Conservation (phyloP, 257 asterid genomes). For the Capsicum chinense region DNA sequence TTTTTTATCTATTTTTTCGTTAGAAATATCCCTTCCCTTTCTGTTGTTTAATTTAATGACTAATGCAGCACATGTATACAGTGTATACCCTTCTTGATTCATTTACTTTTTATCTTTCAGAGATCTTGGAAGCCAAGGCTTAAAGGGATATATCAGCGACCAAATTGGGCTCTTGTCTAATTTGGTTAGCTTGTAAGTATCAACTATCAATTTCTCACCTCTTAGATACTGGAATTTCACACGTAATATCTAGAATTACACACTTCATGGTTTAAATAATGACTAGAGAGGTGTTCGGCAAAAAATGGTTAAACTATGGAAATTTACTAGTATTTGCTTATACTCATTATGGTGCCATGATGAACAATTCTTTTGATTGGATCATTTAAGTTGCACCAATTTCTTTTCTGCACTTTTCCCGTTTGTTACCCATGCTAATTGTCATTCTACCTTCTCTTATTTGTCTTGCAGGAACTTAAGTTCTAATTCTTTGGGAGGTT, state of each 20-base stretch:
- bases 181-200: constrained; percentile 96
- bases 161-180: constrained; percentile 73
- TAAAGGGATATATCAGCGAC: constrained; percentile 82
- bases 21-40: neutral
- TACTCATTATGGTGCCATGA: neutral
- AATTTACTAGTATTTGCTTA: neutral
- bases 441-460: constrained; percentile 25
- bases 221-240: constrained; percentile 10
- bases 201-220: constrained; percentile 33
- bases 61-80: neutral
- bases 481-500: constrained; percentile 73
- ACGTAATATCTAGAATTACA: neutral
- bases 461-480: constrained; percentile 75
- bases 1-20: neutral
- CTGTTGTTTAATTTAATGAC: neutral
- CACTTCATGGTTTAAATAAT: neutral
- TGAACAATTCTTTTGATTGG: constrained; percentile 26
- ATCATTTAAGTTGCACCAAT: constrained; percentile 21
- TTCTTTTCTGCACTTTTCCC: constrained; percentile 11
- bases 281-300: neutral
- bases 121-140: constrained; percentile 93
- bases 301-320: neutral
- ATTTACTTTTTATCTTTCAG: constrained; percentile 46
- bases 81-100: constrained; percentile 9
- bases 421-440: neutral